Base-by-base conservation (phyloP, 2,329 filamentous ascomycete genomes). In the Neonectria sp. region DNA sequence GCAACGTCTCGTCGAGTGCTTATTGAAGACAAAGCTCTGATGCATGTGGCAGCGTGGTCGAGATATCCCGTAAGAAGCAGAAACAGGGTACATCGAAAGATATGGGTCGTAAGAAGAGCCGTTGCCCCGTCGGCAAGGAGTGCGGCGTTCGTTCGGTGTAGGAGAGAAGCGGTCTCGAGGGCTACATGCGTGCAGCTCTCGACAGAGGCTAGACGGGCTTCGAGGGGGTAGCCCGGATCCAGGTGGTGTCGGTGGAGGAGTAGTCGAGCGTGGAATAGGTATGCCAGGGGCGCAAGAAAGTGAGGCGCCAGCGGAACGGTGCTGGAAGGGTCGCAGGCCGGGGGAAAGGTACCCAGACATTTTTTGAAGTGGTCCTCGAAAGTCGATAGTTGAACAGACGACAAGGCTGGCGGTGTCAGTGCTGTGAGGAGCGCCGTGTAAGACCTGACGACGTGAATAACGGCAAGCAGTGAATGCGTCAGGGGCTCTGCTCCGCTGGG, bases 191-290 rank as follows among this genome's bases (percentile, higher is more conserved):
- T 88, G 78, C 95, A 98, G 70, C 92, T 90, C 65, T 95, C 91
- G 31, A 98, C 83, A 1, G 96, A 95, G 7, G 89, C 88, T 4
- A 86, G 81, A 49, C 95, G 89, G 48, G 91, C 89, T 35, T 92
- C 86, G 2, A 84, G 80, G 0, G 91, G 86, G 75, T 92, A 95
- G 11, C 85, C 85, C 0, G 95, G 93, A 0, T 91, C 91, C 9
- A 98, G 86, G 76, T 98, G 98, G 75, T 97, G 95, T 48, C 96
- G 90, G 80, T 97, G 94, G 9, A 99, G 88, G 43, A 96, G 85
- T 33, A 98, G 88, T n/a, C 94, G 92, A 17, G 92, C 91, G 67
- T 94, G 93, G 68, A 97, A 91, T 9, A 98, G 88, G 75, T 94
- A 91, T 35, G 93, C 88, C 9, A 97, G 85, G 0, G 95, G 93